Base-by-base conservation (phyloP, 2,329 filamentous ascomycete species). In the Phialophora macrospora region DNA sequence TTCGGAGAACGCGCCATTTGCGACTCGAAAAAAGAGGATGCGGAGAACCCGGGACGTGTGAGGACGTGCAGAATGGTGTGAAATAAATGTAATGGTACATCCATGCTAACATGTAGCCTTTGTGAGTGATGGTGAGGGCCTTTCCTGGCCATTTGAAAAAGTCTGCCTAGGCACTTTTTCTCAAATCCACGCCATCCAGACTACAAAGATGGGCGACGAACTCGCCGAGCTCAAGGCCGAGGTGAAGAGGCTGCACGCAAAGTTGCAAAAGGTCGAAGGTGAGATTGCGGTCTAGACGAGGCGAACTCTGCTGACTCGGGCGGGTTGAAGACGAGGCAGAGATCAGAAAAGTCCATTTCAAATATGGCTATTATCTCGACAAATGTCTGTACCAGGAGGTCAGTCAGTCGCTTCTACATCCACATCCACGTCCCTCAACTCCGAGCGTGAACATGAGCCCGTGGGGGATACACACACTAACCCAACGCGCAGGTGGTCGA, bases 281-380 rank as follows among this genome's bases (percentile, higher is more conserved):
- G 26, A 44, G 38, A 8, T 8, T n/a, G 17, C 20, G 38, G 38
- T 44, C 38, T n/a, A 44, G 65, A 24, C 14, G 26, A 26, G 7
- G 26, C 12, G 3, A 8, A 28, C 4, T 7, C 2, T 52, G 22
- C 30, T 54, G 4, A 46, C 17, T n/a, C 38, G 14, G 14, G 20
- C n/a, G 52, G 7, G 28, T 38, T 3, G 5, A 60, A 83, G 83
- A 85, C 64, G 82, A 85, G 72, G 80, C 82, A 41, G 82, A 85
- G 68, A 79, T 85, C 55, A 81, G 82, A 63, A 85, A 85, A 72
- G 78, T 82, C 2, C 84, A 86, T 71, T 84, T 83, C 77, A 85
- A 83, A 66, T 86, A 86, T 73, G 84, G 84, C 28, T 86, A 86
- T 73, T 86, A 86, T 72, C 77, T 86, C 28, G 84, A 86, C 75